Base-by-base conservation (phyloP, 306 rosid species). In the Fragaria ananassa region DNA sequence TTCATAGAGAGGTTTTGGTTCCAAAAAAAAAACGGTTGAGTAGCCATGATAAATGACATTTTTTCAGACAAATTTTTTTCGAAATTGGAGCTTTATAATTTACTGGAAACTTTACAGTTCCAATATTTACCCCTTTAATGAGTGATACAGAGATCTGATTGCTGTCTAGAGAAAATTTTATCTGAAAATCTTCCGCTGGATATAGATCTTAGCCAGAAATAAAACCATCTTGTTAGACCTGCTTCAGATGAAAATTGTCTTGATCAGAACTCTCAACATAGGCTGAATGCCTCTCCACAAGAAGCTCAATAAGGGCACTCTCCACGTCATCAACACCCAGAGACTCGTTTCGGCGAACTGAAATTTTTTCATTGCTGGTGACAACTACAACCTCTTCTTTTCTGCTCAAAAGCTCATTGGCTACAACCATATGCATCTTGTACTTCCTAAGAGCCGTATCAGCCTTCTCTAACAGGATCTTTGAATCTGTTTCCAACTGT, bases 401-500 rank as follows among this genome's bases (percentile, higher is more conserved):
- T 45, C 99, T 97, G 73, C 81, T 89, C 9, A 80, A 78, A 76
- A 95, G 97, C 79, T 95, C 98, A 75, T 95, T 95, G 68, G 99
- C 98, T 68, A 92, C 91, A 41, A 92, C 98, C 78, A 89, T 93
- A 72, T 95, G 85, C 97, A 95, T 88, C 77, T 95, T 84, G 85
- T 95, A 90, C 89, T 86, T 92, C 76, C 83, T 78, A 37, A 95
- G 97, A 83, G 99, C 93, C 17, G 74, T 63, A 23, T 4, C 74
- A 10, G 98, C 98, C 83, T 95, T 95, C 76, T 84, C 87, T 66
- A 95, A 83, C 80, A 95, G 97, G 83, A 95, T 95, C 85, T 89
- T 86, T 34, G 88, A 44, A 82, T 95, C 98, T 46, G 99, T 95
- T 90, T 95, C 99, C 35, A 95, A 84, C 99, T 95, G 88, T 78